These are phyloP conservation scores for Rhazya stricta DNA, from an alignment of 257 asterid genomes.

Conservation along the genomic window DNA sequence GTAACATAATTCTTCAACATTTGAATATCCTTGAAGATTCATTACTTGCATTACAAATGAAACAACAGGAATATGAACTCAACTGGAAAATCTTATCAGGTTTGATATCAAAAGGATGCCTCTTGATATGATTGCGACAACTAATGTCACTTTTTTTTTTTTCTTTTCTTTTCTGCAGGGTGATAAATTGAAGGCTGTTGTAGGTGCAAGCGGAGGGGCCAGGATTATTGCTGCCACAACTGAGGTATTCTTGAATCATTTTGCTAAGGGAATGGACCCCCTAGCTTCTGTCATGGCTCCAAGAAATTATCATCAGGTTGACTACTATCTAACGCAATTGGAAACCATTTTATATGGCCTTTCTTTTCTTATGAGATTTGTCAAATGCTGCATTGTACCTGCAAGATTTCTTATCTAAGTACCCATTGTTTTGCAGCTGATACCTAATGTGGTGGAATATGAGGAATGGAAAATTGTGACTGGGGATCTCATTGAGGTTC, in stretches of 20 bases:
- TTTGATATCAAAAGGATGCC: neutral
- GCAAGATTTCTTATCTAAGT: neutral
- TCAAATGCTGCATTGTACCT: no score
- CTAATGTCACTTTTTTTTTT: neutral
- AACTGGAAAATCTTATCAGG: neutral
- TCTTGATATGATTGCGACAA: neutral
- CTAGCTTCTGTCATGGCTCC: slow-evolving; percentile 57
- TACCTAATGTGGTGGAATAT: slow-evolving; percentile 46
- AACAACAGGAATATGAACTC: neutral
- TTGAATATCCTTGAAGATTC: neutral
- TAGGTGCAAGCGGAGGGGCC: slow-evolving; percentile 71
- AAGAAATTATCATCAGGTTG: slow-evolving; percentile 63
- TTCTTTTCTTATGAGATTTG: no score
- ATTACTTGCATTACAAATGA: neutral
- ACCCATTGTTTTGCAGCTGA: slow-evolving; percentile 32
- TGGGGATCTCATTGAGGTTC: slow-evolving; percentile 55
- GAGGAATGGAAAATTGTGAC: slow-evolving; percentile 68
- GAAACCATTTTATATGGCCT: neutral
- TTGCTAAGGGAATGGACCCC: slow-evolving; percentile 55
- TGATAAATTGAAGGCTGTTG: slow-evolving; percentile 43
- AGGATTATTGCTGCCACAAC: slow-evolving; percentile 43
- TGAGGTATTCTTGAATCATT: slow-evolving; percentile 53
- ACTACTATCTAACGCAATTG: neutral
- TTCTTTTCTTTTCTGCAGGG: slow-evolving; percentile 18
- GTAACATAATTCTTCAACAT: slow-evolving; percentile 19